Percentiles rank a stretch among this genome's conserved stretches.
Evolutionary conservation across 176 grass and related monocot genomes (phyloP).

Genomic region (Bolboschoenus planiculmis): DNA sequence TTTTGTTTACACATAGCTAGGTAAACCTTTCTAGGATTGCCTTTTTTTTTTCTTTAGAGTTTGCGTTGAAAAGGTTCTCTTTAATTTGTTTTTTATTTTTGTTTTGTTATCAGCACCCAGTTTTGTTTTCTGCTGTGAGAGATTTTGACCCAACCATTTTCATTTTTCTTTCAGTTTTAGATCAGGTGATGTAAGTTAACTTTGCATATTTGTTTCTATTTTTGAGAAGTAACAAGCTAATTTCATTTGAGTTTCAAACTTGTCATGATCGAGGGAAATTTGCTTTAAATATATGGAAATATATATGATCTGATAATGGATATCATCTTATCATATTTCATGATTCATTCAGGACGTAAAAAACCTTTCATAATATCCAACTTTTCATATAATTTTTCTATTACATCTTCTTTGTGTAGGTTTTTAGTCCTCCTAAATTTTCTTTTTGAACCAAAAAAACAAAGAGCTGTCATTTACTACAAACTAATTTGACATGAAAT

Average conservation of each 20-base stretch:
- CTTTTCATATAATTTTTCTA: background rate
- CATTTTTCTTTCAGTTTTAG: background rate
- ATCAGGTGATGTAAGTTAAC: background rate
- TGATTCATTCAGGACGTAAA: background rate
- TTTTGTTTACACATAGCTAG: background rate
- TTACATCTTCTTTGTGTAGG: background rate
- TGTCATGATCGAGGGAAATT: background rate
- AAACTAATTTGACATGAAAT: background rate
- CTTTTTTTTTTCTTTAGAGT: background rate
- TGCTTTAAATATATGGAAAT: background rate
- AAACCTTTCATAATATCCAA: background rate
- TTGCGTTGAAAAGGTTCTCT: background rate
- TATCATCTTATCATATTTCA: background rate
- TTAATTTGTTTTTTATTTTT: background rate
- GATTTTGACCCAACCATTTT: background rate
- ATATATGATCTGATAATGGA: background rate
- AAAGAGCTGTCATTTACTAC: background rate
- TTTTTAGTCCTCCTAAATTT: background rate
- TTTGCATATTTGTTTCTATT: background rate
- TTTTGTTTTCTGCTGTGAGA: background rate
- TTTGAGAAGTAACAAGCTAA: background rate
- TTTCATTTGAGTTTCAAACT: background rate
- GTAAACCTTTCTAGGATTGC: background rate
- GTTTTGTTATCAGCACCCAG: background rate
- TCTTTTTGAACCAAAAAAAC: background rate